Conservation (phyloP, 1,284 basidiomycete species). For the Heterobasidion occidentale region DNA sequence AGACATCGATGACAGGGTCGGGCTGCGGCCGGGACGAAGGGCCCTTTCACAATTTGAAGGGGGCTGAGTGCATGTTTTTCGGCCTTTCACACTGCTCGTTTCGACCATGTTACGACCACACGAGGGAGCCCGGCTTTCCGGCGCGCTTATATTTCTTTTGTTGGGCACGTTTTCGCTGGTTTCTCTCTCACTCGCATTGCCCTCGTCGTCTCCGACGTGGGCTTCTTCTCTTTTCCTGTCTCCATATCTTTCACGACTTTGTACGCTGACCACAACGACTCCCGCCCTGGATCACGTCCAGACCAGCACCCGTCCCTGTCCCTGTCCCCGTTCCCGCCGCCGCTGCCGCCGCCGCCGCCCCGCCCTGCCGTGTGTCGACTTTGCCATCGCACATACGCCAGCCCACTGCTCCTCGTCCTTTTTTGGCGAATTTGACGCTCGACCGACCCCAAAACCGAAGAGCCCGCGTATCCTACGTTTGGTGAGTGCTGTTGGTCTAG, state of each 20-base stretch:
- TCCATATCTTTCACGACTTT: conserved; percentile 27
- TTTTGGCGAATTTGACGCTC: not conserved
- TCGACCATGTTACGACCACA: conserved; percentile 12
- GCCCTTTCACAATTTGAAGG: not conserved
- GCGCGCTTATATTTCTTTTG: conserved; percentile 28
- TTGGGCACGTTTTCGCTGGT: conserved; percentile 22
- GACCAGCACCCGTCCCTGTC: not conserved
- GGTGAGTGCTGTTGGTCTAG: not conserved
- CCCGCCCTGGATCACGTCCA: not conserved
- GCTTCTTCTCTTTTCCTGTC: conserved; percentile 22
- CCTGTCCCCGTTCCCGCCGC: not conserved
- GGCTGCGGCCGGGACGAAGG: not conserved
- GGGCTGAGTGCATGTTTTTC: not conserved
- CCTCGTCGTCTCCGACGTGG: conserved; percentile 21
- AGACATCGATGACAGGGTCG: not conserved
- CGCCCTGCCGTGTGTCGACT: conserved; percentile 7
- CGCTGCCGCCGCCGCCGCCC: not conserved
- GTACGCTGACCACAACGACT: conserved; percentile 43
- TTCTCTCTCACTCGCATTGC: conserved; percentile 19
- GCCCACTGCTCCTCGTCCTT: not conserved
- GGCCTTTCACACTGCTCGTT: conserved; percentile 6
- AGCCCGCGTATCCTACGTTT: not conserved
- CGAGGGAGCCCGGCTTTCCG: conserved; percentile 17
- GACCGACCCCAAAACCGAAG: no score
- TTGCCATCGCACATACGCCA: conserved; percentile 10